phyloP scores from a whole-genome alignment of 768 basidiomycete genomes.

The Xerocomellus chrysenteron region DNA sequence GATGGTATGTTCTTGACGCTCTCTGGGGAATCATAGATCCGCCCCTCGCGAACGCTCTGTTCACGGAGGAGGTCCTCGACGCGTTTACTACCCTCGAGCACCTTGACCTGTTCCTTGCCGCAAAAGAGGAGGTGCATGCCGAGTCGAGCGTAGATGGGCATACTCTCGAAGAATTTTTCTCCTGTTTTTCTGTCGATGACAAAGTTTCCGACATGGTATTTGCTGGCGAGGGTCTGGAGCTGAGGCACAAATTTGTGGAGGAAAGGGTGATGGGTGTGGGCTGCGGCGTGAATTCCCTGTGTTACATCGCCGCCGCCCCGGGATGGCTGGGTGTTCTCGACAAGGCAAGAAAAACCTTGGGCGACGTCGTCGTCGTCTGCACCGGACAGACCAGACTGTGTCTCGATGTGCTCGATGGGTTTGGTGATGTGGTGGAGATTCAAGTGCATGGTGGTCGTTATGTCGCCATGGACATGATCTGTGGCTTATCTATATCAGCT shows the following conservation, averaged over 20 bases:
- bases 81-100: conserved; percentile 45
- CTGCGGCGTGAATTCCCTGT: conserved; percentile 33
- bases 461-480: background rate
- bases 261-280: conserved; percentile 37
- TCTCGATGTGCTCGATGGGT: conserved; percentile 29
- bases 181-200: conserved; percentile 47
- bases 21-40: conserved; percentile 52
- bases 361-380: conserved; percentile 23
- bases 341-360: conserved; percentile 17
- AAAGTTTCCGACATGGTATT: conserved; percentile 60
- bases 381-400: conserved; percentile 13
- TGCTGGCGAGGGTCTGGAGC: conserved; percentile 49
- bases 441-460: conserved; percentile 13
- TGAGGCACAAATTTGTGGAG: conserved; percentile 53
- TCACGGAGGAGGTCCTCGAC: conserved; percentile 53
- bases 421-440: conserved; percentile 20
- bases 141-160: conserved; percentile 70
- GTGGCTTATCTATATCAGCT: conserved; percentile 8
- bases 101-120: conserved; percentile 47
- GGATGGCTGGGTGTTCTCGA: conserved; percentile 18
- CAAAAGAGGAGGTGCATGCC: conserved; percentile 80
- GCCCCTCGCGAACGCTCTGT: conserved; percentile 56
- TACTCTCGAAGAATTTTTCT: conserved; percentile 64
- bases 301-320: conserved; percentile 13
- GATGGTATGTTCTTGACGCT: conserved; percentile 52